Evolutionary conservation across 495 filamentous ascomycete species (phyloP).

Genomic region (Talaromyces trachyspermus): DNA sequence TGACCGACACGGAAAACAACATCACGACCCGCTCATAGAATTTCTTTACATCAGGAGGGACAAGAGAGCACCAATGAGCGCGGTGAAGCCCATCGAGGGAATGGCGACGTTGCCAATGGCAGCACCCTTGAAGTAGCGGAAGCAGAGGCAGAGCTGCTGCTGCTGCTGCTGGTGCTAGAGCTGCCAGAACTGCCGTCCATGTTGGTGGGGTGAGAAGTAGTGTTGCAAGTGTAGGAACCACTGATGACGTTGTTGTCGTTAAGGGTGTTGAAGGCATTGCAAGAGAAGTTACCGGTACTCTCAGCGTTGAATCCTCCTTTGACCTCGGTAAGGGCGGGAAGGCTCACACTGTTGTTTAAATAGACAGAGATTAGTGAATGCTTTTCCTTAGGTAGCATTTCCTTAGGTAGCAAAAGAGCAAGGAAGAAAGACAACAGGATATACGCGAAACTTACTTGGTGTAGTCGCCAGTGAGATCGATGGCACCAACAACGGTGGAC

Average conservation of each 20-base stretch:
- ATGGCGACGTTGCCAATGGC: constrained; percentile 32
- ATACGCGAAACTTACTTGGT: constrained; percentile 66
- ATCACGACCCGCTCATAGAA: constrained; percentile 21
- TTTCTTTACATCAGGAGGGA: constrained; percentile 38
- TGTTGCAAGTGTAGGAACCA: constrained; percentile 55
- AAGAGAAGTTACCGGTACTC: constrained; percentile 59
- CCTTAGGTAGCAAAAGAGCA: no score
- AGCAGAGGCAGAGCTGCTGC: constrained; percentile 27
- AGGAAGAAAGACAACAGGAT: no score
- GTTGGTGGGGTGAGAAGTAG: constrained; percentile 34
- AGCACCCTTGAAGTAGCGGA: constrained; percentile 27
- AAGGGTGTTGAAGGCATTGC: constrained; percentile 38
- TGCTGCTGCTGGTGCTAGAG: constrained; percentile 18
- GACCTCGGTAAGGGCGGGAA: constrained; percentile 66
- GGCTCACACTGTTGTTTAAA: constrained; percentile 47
- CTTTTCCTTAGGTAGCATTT: no score
- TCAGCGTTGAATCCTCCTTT: constrained; percentile 82
- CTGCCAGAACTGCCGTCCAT: constrained; percentile 39
- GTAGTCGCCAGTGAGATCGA: constrained; percentile 86
- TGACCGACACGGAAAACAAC: constrained; percentile 23
- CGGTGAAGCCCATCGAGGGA: constrained; percentile 36
- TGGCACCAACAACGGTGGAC: constrained; percentile 65
- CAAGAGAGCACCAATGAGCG: constrained; percentile 36
- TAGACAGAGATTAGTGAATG: no score
- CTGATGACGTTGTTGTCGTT: constrained; percentile 45